phyloP scores from a whole-genome alignment of 495 filamentous ascomycete species.

The Penicillium taxi region DNA sequence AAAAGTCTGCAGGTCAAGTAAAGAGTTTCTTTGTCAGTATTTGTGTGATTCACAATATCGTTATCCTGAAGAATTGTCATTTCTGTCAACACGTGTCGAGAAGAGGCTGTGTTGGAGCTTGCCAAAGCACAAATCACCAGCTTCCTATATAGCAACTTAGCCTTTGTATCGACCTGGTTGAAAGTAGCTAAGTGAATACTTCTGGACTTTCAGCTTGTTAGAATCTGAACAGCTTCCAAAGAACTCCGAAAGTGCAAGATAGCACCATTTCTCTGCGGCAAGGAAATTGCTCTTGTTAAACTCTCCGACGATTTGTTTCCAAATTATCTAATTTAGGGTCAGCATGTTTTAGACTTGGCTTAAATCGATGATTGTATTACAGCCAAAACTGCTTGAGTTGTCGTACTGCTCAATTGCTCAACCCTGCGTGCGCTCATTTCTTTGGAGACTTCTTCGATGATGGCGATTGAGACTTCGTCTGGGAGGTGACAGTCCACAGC shows the following conservation, averaged over 20 bases:
- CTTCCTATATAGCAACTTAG: conserved; percentile 46
- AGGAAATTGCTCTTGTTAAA: conserved; percentile 41
- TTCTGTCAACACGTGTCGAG: conserved; percentile 45
- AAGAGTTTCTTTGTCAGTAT: conserved; percentile 52
- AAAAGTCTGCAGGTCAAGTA: conserved; percentile 73
- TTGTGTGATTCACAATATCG: conserved; percentile 40
- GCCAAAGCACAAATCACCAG: conserved; percentile 58
- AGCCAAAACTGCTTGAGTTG: conserved; percentile 63
- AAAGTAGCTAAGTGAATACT: conserved; percentile 1
- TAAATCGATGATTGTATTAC: conserved; percentile 42
- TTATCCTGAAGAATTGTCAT: too few species aligned
- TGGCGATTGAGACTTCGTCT: conserved; percentile 14
- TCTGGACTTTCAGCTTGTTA: conserved; percentile 58
- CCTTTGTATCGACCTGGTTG: not conserved
- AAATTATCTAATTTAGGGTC: conserved; percentile 49
- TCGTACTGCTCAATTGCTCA: conserved; percentile 40
- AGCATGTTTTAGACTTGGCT: not conserved
- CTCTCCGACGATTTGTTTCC: conserved; percentile 63
- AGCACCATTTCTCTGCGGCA: conserved; percentile 62
- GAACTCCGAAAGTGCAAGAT: conserved; percentile 53
- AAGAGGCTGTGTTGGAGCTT: conserved; percentile 43
- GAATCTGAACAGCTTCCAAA: conserved; percentile 55
- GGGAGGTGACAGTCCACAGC: conserved; percentile 28
- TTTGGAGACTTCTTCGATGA: conserved; percentile 33
- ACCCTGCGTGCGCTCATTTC: conserved; percentile 24